Conservation (phyloP, 441 rosid species). For the Gossypium davidsonii region DNA sequence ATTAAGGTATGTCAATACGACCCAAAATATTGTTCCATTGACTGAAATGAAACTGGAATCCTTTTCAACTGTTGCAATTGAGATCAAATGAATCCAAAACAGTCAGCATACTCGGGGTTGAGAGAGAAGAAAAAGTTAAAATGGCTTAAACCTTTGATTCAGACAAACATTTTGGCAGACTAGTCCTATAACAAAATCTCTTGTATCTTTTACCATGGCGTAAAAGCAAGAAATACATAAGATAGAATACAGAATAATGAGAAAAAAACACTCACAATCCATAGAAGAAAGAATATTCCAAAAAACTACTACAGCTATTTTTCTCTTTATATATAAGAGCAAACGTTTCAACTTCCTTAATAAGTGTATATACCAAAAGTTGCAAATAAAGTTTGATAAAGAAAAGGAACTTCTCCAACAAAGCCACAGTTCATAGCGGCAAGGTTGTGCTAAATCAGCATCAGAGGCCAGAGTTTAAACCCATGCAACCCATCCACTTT, state of each 20-base stretch:
- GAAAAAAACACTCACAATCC: background rate
- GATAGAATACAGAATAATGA: background rate
- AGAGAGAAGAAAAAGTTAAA: background rate
- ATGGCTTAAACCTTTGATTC: background rate
- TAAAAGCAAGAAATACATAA: background rate
- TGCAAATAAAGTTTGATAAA: no score
- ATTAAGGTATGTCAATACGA: slow-evolving; percentile 24
- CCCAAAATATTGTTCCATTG: slow-evolving; percentile 26
- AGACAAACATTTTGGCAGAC: background rate
- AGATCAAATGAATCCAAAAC: background rate
- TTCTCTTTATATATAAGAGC: no score
- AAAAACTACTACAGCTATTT: no score
- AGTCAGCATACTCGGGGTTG: no score
- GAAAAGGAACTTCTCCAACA: no score
- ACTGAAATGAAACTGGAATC: slow-evolving; percentile 36
- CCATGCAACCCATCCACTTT: no score
- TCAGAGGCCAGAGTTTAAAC: no score
- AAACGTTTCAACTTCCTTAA: no score
- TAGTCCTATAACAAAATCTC: background rate
- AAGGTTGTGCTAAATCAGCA: no score
- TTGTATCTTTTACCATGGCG: background rate
- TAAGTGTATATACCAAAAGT: no score
- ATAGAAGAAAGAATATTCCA: no score
- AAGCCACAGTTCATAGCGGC: no score
- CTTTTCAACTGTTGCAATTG: slow-evolving; percentile 25